A percentile compares a stretch with the other conserved stretches of the same genome.
These are phyloP conservation scores for Beta vulgaris DNA, from an alignment of 148 eudicot species.

Conservation along the genomic window DNA sequence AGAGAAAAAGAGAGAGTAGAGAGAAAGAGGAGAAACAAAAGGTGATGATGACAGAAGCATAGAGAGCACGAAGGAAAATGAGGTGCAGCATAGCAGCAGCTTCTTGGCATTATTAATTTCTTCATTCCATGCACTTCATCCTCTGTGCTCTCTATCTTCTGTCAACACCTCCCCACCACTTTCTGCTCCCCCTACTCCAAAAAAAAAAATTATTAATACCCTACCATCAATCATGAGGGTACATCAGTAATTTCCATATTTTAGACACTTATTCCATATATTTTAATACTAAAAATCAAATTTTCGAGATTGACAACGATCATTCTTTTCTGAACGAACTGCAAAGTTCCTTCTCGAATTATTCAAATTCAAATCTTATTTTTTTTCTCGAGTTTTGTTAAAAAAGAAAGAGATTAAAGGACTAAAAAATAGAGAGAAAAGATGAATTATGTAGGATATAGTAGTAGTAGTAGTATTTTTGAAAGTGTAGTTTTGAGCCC, in stretches of 20 bases:
- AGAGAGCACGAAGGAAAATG: conserved; percentile 33
- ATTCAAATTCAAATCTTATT: too few relatives aligned
- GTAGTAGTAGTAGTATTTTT: too few relatives aligned
- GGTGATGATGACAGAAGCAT: conserved; percentile 34
- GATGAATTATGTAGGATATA: background rate
- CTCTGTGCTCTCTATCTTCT: conserved; percentile 35
- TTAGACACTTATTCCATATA: too few relatives aligned
- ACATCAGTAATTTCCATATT: too few relatives aligned
- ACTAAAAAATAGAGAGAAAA: background rate
- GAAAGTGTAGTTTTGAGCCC: background rate
- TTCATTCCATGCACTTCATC: conserved; percentile 19
- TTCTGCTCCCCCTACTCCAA: background rate
- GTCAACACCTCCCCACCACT: conserved; percentile 27
- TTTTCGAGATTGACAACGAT: too few relatives aligned
- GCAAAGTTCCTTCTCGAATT: too few relatives aligned
- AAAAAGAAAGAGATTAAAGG: background rate
- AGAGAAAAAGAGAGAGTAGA: background rate
- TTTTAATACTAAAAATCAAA: too few relatives aligned
- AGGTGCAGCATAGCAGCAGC: conserved; percentile 26
- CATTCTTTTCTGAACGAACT: too few relatives aligned
- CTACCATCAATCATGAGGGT: background rate
- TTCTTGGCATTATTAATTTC: too few relatives aligned
- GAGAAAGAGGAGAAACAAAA: background rate
- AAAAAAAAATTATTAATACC: too few relatives aligned
- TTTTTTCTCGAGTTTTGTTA: too few relatives aligned